Evolutionary conservation across 2,329 filamentous ascomycete species (phyloP).

Genomic region (Pestalotiopsis sp.): DNA sequence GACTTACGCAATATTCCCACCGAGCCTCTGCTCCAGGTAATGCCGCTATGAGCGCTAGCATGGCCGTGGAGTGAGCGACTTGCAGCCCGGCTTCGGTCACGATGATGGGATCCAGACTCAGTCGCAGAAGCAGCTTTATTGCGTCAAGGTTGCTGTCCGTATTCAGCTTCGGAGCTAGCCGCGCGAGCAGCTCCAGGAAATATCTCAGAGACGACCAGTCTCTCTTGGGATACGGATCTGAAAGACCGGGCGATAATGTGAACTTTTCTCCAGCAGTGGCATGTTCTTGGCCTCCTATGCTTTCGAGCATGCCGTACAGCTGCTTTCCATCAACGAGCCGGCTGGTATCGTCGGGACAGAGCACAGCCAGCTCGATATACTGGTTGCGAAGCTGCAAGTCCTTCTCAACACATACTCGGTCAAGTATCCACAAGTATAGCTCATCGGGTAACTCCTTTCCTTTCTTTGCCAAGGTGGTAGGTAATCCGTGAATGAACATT

Average conservation of each 20-base stretch:
- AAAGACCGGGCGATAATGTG: slow-evolving; percentile 26
- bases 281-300: slow-evolving; percentile 58
- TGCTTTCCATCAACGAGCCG: slow-evolving; percentile 47
- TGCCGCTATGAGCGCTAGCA: slow-evolving; percentile 45
- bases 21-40: slow-evolving; percentile 37
- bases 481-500: slow-evolving; percentile 64
- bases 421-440: slow-evolving; percentile 67
- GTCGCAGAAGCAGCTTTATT: slow-evolving; percentile 51
- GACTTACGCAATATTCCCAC: slow-evolving; percentile 48
- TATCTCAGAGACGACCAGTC: slow-evolving; percentile 49
- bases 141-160: slow-evolving; percentile 39
- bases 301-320: slow-evolving; percentile 57
- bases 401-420: slow-evolving; percentile 59
- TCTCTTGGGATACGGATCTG: slow-evolving; percentile 34
- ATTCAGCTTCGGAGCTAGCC: slow-evolving; percentile 38
- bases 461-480: slow-evolving; percentile 53
- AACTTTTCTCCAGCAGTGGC: slow-evolving; percentile 34
- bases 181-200: slow-evolving; percentile 45
- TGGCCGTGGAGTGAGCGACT: slow-evolving; percentile 32
- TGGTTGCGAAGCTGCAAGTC: slow-evolving; percentile 59
- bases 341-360: slow-evolving; percentile 44
- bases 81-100: slow-evolving; percentile 22
- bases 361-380: slow-evolving; percentile 59
- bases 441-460: slow-evolving; percentile 59
- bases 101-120: slow-evolving; percentile 57